A percentile compares a stretch with the other conserved stretches of the same genome.
phyloP scores from a whole-genome alignment of 768 basidiomycete genomes.

The Podaxis sp. region DNA sequence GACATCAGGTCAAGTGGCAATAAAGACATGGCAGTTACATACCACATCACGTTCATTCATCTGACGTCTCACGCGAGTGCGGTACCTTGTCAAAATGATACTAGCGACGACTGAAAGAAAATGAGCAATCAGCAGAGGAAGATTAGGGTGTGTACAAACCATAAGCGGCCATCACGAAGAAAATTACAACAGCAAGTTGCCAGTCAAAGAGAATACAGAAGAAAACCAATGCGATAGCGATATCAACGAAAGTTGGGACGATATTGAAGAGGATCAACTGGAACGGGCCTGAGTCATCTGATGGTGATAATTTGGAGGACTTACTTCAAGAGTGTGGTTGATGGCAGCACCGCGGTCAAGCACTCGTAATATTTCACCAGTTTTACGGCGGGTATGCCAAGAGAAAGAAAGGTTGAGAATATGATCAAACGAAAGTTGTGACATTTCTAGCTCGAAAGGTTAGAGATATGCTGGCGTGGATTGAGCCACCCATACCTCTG shows the following conservation, averaged over 20 bases:
- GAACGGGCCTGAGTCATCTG: constrained; percentile 2
- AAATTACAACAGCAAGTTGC: constrained; percentile 65
- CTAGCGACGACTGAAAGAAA: constrained; percentile 45
- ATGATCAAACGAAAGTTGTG: constrained; percentile 81
- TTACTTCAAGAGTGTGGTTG: constrained; percentile 74
- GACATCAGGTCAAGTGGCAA: constrained; percentile 3
- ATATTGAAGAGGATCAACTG: constrained; percentile 84
- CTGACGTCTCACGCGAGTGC: constrained; percentile 69
- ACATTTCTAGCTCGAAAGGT: constrained; percentile 62
- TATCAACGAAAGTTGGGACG: constrained; percentile 81
- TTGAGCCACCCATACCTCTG: constrained; percentile 40
- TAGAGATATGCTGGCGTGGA: not conserved
- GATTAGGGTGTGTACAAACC: constrained; percentile 38
- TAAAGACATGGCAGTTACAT: constrained; percentile 22
- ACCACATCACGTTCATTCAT: constrained; percentile 86
- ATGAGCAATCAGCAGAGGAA: constrained; percentile 45
- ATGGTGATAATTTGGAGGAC: constrained; percentile 6
- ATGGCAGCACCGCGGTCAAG: constrained; percentile 84
- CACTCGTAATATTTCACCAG: constrained; percentile 82
- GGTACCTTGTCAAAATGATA: constrained; percentile 66
- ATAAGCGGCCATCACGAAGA: constrained; percentile 73
- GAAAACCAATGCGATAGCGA: constrained; percentile 66
- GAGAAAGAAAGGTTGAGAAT: constrained; percentile 83
- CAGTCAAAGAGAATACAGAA: constrained; percentile 65
- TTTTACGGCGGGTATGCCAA: constrained; percentile 81